Evolutionary conservation across 2,329 filamentous ascomycete genomes (phyloP).

Genomic region (Colletotrichum aenigma): DNA sequence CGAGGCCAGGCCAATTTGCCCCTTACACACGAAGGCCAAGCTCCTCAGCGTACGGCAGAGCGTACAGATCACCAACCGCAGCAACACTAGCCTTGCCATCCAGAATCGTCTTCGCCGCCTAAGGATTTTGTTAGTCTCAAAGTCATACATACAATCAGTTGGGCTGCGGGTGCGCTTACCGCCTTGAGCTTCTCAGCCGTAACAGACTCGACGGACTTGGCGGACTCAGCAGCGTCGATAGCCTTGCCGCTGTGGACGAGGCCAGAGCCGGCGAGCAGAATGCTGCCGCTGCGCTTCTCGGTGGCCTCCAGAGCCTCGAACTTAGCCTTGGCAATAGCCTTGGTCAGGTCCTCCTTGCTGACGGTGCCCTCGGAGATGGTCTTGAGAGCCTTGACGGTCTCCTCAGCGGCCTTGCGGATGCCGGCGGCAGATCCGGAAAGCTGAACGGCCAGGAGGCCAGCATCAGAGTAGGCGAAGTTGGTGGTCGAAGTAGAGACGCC

Average conservation of each 20-base stretch:
- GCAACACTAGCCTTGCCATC: constrained; percentile 89
- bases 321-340: constrained; percentile 92
- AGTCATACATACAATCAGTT: not conserved
- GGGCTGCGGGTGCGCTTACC: constrained; percentile 57
- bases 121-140: constrained; percentile 32
- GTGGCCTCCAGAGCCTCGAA: constrained; percentile 86
- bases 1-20: constrained; percentile 22
- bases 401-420: constrained; percentile 75
- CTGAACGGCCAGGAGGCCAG: constrained; percentile 85
- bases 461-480: constrained; percentile 90
- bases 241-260: constrained; percentile 82
- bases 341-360: constrained; percentile 84
- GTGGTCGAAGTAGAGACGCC: constrained; percentile 74
- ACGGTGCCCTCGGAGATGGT: constrained; percentile 77
- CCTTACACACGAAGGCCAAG: constrained; percentile 92
- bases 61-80: constrained; percentile 88
- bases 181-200: constrained; percentile 84
- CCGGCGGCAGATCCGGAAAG: constrained; percentile 76
- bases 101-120: constrained; percentile 89
- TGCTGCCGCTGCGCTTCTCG: constrained; percentile 76
- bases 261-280: constrained; percentile 84
- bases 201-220: constrained; percentile 80
- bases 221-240: constrained; percentile 81
- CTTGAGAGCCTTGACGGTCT: constrained; percentile 82
- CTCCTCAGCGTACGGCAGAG: constrained; percentile 91